Evolutionary conservation across 306 rosid species (phyloP), one percentile per base, ranked within the genome.

Genomic region (Quercus bicolor): DNA sequence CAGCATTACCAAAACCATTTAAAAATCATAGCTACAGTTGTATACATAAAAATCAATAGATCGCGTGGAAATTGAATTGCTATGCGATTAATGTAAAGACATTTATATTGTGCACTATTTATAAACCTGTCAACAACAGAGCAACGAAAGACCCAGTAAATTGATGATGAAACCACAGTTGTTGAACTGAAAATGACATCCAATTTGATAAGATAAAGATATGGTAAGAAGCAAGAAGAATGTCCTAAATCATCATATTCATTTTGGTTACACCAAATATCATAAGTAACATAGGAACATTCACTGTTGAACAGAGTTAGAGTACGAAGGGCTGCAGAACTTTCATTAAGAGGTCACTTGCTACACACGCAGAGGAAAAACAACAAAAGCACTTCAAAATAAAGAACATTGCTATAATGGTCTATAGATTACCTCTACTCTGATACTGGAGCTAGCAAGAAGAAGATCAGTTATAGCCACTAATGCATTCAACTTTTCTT

Each of bases 391-490:
- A 48, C 53, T 12, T 48, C 53, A 48, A 48, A 48, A 48, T 10
- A 10, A 13, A 10, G 53, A 48, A 12, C 75, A 57, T 29, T 20
- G 56, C 73, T 31, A 55, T 74, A 72, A 80, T 55, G 20, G 66
- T 75, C 33, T 28, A 45, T 51, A 65, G 20, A 65, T 84, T 90
- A 95, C 99, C 99, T 91, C 90, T 84, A 76, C 64, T 85, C 90
- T 90, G 56, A 90, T 80, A 88, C 89, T 90, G 83, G 92, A 85
- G 77, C 97, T 98, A 62, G 89, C 89, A 68, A 84, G 86, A 83
- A 95, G 88, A 86, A 95, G 98, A 89, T 91, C 97, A 21, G 91
- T 88, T 15, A 95, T 73, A 85, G 99, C 96, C 56, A 85, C 96
- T 77, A 90, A 31, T 11, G 94, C 94, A 75, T 89, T 90, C 92